Conservation (phyloP, 2,329 filamentous ascomycete species). For the Alternaria tenuissima region DNA sequence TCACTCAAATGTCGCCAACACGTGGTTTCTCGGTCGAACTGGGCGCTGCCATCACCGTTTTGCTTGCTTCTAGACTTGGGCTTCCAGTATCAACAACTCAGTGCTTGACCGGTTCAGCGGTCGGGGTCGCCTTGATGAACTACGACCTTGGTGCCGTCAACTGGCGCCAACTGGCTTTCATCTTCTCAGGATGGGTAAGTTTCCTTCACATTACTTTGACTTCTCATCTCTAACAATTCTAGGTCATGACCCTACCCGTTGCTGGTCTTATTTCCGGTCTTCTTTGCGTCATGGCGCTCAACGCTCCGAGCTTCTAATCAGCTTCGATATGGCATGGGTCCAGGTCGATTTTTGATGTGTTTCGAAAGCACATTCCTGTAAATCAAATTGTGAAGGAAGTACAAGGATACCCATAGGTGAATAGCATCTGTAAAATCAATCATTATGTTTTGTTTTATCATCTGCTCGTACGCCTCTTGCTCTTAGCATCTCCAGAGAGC, state of each 20-base stretch:
- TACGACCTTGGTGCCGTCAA: conserved; percentile 51
- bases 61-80: conserved; percentile 68
- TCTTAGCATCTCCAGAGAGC: too few relatives aligned
- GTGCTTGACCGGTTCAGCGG: conserved; percentile 52
- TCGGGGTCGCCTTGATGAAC: conserved; percentile 42
- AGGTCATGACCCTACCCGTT: conserved; percentile 54
- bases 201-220: background rate
- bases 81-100: conserved; percentile 72
- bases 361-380: background rate
- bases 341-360: background rate
- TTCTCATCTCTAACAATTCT: conserved; percentile 31
- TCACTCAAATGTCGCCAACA: conserved; percentile 67
- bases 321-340: background rate
- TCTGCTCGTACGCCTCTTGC: too few relatives aligned
- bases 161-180: conserved; percentile 53
- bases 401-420: background rate
- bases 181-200: conserved; percentile 39
- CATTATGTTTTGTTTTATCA: background rate
- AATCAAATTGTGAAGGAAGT: background rate
- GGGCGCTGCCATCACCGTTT: conserved; percentile 66
- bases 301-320: conserved; percentile 50
- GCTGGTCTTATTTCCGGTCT: conserved; percentile 53
- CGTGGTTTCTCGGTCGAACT: conserved; percentile 55
- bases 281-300: conserved; percentile 53
- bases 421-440: background rate